Conservation (phyloP, 805 yeast species). For the Candida oleophila region DNA sequence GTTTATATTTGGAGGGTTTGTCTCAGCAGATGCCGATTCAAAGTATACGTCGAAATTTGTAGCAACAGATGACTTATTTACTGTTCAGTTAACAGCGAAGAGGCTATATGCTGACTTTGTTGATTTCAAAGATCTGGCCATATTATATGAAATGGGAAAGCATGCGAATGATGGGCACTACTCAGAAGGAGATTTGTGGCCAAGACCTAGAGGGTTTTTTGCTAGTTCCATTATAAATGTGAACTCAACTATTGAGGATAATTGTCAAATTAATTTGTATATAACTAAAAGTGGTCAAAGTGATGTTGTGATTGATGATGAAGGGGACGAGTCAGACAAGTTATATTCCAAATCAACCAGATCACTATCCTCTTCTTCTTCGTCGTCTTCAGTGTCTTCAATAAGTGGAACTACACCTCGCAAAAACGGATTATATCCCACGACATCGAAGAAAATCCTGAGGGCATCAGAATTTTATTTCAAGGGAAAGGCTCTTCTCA, state of each 20-base stretch:
- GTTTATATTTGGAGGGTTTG: conserved; percentile 42
- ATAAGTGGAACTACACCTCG: not conserved
- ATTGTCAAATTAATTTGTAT: conserved; percentile 17
- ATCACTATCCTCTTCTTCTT: conserved; percentile 1
- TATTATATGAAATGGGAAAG: conserved; percentile 14
- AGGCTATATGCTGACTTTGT: conserved; percentile 13
- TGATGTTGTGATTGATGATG: conserved; percentile 2
- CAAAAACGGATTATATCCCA: conserved; percentile 2
- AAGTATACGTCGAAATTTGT: conserved; percentile 15
- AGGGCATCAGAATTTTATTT: conserved; percentile 17
- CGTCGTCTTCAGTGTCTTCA: conserved; percentile 10
- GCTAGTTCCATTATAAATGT: conserved; percentile 31
- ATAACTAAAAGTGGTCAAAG: not conserved
- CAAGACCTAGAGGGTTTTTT: conserved; percentile 39
- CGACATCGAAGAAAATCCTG: conserved; percentile 3
- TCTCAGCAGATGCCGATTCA: conserved; percentile 7
- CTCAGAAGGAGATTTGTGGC: conserved; percentile 19
- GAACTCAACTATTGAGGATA: conserved; percentile 14
- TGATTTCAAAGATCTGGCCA: conserved; percentile 14
- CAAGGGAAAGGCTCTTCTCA: conserved; percentile 27
- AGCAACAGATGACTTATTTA: conserved; percentile 34
- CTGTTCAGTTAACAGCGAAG: conserved; percentile 30
- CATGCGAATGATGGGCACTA: conserved; percentile 2
- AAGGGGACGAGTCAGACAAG: not conserved
- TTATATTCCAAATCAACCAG: not conserved